Evolutionary conservation across 345 rosid genomes (phyloP).

Genomic region (Dipteronia dyeriana): DNA sequence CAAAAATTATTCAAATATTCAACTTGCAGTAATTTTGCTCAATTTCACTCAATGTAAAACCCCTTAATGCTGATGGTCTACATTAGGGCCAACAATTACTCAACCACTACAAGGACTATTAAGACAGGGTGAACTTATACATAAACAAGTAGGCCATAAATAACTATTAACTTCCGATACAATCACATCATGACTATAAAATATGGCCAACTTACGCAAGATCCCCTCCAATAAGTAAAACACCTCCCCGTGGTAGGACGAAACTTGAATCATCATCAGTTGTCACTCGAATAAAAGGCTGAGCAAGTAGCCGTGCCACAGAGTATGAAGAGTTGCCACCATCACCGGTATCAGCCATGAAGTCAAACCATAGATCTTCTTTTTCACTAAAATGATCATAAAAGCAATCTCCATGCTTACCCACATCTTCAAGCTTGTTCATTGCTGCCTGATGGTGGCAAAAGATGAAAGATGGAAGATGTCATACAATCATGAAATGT

Average conservation of each 20-base stretch:
- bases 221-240: slow-evolving; percentile 96
- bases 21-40: neutral
- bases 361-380: slow-evolving; percentile 92
- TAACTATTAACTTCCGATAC: neutral
- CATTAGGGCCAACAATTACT: neutral
- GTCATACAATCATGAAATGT: neutral
- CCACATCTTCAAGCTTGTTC: slow-evolving; percentile 58
- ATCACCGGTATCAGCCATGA: slow-evolving; percentile 99
- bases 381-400: slow-evolving; percentile 79
- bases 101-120: neutral
- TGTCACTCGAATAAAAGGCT: slow-evolving; percentile 53
- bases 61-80: neutral
- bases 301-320: slow-evolving; percentile 90
- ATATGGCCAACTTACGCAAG: slow-evolving; percentile 81
- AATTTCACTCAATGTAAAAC: neutral
- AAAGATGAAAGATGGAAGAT: neutral
- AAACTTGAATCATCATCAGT: slow-evolving; percentile 48
- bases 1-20: neutral
- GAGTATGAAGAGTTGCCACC: slow-evolving; percentile 96
- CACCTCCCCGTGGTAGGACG: slow-evolving; percentile 66
- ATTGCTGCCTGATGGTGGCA: slow-evolving; percentile 77
- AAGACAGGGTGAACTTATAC: slow-evolving; percentile 1
- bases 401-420: slow-evolving; percentile 54
- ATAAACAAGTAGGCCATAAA: slow-evolving; percentile 12
- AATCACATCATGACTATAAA: slow-evolving; percentile 15